Percentiles rank a stretch among this genome's conserved stretches.
phyloP scores from a whole-genome alignment of 1,284 basidiomycete species.

The Ceratobasidium sp. region DNA sequence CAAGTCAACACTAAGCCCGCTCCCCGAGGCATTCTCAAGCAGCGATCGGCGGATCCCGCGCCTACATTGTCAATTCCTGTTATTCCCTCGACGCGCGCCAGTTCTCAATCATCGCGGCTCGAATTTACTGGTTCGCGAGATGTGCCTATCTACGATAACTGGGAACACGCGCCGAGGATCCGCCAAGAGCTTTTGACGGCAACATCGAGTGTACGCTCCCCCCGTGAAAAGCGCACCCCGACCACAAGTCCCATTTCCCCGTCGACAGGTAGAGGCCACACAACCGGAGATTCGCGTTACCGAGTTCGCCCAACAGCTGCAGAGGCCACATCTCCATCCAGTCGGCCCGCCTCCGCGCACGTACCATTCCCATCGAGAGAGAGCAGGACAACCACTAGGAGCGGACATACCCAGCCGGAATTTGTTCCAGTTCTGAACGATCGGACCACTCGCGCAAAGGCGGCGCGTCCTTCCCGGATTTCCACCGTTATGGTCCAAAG shows the following conservation, averaged over 20 bases:
- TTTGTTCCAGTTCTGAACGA: conserved; percentile 23
- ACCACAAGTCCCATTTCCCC: conserved; percentile 8
- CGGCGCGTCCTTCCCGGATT: conserved; percentile 23
- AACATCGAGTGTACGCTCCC: conserved; percentile 19
- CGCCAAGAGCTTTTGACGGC: conserved; percentile 20
- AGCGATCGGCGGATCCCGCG: neutral
- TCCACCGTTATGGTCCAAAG: conserved; percentile 11
- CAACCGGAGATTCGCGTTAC: neutral
- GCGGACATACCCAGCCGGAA: neutral
- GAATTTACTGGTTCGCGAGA: conserved; percentile 31
- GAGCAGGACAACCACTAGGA: neutral
- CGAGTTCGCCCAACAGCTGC: conserved; percentile 5
- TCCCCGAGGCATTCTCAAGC: conserved; percentile 37
- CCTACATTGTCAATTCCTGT: neutral
- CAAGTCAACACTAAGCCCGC: neutral
- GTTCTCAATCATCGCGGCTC: conserved; percentile 7
- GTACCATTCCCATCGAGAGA: conserved; percentile 9
- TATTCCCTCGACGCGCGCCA: neutral
- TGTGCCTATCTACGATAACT: conserved; percentile 40
- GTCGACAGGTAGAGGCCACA: neutral
- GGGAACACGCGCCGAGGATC: conserved; percentile 22
- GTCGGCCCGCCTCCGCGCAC: neutral
- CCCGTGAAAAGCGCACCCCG: conserved; percentile 18
- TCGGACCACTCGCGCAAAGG: neutral
- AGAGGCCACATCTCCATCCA: neutral